phyloP scores from a whole-genome alignment of 2,329 filamentous ascomycete genomes.

The Aureobasidium sp. region DNA sequence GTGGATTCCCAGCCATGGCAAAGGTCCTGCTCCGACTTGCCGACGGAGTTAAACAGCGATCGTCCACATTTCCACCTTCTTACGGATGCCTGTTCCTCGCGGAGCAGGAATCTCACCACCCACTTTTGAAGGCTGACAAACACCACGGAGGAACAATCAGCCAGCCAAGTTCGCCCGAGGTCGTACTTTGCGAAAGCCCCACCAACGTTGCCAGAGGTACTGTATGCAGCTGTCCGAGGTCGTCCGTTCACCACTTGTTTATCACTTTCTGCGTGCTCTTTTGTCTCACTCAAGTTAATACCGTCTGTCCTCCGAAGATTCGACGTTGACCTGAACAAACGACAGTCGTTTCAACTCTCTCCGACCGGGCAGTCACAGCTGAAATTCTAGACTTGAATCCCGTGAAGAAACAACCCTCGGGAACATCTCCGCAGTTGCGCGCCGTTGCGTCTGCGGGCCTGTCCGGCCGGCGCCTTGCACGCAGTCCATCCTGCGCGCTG shows the following conservation, averaged over 20 bases:
- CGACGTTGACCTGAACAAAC: slow-evolving; percentile 4
- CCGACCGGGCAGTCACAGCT: background rate
- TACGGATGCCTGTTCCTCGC: background rate
- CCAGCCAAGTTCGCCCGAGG: background rate
- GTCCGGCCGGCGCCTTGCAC: background rate
- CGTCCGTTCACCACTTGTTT: background rate
- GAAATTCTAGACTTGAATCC: background rate
- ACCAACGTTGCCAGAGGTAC: slow-evolving; percentile 5
- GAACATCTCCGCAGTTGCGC: background rate
- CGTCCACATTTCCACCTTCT: background rate
- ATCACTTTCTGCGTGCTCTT: no score
- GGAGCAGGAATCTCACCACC: background rate
- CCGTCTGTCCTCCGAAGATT: background rate
- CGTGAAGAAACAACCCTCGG: background rate
- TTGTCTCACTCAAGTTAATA: background rate
- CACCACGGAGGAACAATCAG: background rate
- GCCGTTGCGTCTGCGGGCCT: slow-evolving; percentile 13
- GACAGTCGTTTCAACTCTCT: background rate
- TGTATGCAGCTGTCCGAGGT: slow-evolving; percentile 2
- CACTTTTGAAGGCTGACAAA: background rate
- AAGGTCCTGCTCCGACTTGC: background rate
- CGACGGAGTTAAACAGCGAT: background rate
- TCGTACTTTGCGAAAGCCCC: background rate
- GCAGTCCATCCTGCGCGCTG: background rate
- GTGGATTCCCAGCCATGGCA: background rate